Percentiles rank a stretch among this genome's conserved stretches.
Conservation (phyloP, 441 rosid species). For the Adansonia rubrostipa region DNA sequence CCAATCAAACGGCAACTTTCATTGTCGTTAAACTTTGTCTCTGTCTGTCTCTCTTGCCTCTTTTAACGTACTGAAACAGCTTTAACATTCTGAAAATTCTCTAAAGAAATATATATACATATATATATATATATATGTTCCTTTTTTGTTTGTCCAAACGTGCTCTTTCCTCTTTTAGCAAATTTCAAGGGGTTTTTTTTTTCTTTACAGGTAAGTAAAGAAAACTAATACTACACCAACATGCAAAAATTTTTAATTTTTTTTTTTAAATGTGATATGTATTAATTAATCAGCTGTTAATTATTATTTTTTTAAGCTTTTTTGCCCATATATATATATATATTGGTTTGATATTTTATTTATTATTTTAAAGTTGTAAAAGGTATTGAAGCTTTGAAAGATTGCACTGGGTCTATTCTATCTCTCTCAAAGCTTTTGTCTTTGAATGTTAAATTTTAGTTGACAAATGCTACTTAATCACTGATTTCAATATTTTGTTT, state of each 20-base stretch:
- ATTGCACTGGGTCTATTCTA: not conserved
- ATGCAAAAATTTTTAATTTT: not conserved
- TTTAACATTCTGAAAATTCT: slow-evolving; percentile 10
- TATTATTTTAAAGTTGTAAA: not conserved
- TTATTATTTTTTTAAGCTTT: too few species aligned
- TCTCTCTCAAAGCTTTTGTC: not conserved
- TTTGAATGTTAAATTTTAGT: not conserved
- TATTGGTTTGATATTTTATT: too few species aligned
- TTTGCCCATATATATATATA: too few species aligned
- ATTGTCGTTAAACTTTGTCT: slow-evolving; percentile 10
- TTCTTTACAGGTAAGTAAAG: not conserved
- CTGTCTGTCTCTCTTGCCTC: not conserved
- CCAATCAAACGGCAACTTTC: slow-evolving; percentile 11
- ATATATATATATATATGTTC: not conserved
- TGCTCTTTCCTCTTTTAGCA: slow-evolving; percentile 1
- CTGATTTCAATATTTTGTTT: too few species aligned
- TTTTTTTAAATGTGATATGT: not conserved
- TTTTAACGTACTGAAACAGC: not conserved
- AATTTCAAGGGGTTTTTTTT: not conserved
- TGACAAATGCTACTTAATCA: not conserved
- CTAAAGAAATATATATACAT: not conserved
- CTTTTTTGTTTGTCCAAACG: not conserved
- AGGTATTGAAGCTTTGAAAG: not conserved
- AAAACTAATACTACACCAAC: not conserved
- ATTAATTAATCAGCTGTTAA: not conserved